Conservation (phyloP, 306 rosid genomes). For the Pterocarpus macrocarpus region DNA sequence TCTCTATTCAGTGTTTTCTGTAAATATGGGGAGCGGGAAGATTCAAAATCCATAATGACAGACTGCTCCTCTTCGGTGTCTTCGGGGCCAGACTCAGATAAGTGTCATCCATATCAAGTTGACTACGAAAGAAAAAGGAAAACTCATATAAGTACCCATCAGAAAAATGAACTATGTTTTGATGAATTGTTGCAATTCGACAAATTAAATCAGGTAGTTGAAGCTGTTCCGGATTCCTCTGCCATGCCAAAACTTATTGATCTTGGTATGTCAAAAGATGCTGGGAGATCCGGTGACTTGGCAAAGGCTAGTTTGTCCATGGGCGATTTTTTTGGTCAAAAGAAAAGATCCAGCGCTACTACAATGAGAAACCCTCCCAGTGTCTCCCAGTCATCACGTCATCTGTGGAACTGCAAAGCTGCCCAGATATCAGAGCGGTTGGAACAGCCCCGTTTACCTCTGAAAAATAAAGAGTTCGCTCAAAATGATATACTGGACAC, state of each 20-base stretch:
- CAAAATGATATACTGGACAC: slow-evolving; percentile 52
- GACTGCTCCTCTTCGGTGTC: slow-evolving; percentile 95
- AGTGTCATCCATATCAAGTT: slow-evolving; percentile 53
- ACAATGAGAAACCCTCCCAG: slow-evolving; percentile 53
- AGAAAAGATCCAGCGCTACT: slow-evolving; percentile 50
- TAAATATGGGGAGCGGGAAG: slow-evolving; percentile 88
- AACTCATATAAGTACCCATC: slow-evolving; percentile 50
- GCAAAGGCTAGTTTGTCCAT: slow-evolving; percentile 47
- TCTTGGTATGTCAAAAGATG: slow-evolving; percentile 56
- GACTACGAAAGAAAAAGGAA: slow-evolving; percentile 66
- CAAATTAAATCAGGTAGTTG: slow-evolving; percentile 46
- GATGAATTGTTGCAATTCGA: slow-evolving; percentile 58
- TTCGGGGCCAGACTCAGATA: slow-evolving; percentile 81
- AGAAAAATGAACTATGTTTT: slow-evolving; percentile 48
- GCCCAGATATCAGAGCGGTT: slow-evolving; percentile 54
- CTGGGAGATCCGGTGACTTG: slow-evolving; percentile 52
- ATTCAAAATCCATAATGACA: slow-evolving; percentile 91
- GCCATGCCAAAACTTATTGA: slow-evolving; percentile 53
- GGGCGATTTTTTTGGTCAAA: slow-evolving; percentile 52
- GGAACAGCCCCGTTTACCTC: slow-evolving; percentile 51
- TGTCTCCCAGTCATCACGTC: slow-evolving; percentile 44
- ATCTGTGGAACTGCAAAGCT: slow-evolving; percentile 51
- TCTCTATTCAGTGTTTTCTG: slow-evolving; percentile 75
- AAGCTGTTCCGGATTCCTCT: slow-evolving; percentile 52
- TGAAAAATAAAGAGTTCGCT: slow-evolving; percentile 49